phyloP scores from a whole-genome alignment of 192 early-diverging fungal genomes.

The Endogone sp. region DNA sequence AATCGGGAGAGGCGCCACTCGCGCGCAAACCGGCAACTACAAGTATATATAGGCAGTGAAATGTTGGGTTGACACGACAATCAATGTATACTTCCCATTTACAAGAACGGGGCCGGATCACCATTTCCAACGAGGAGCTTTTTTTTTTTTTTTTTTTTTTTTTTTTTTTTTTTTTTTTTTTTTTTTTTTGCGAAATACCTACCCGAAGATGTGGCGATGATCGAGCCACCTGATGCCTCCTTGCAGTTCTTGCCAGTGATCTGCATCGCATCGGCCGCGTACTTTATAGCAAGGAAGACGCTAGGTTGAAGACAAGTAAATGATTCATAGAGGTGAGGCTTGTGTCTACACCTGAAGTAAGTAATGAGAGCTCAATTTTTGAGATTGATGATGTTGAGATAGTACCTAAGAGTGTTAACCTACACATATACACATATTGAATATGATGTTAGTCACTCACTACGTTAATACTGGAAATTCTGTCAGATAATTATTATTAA shows the following conservation, averaged over 20 bases:
- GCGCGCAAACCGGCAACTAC: conserved; percentile 42
- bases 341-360: conserved; percentile 21
- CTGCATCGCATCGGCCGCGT: conserved; percentile 39
- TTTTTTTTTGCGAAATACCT: not conserved
- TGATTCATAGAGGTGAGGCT: not conserved
- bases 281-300: conserved; percentile 43
- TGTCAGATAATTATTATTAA: too few relatives aligned
- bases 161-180: not conserved
- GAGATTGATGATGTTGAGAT: too few relatives aligned
- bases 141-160: too few relatives aligned
- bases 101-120: not conserved
- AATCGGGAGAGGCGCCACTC: conserved; percentile 43
- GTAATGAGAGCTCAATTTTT: too few relatives aligned
- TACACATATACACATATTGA: too few relatives aligned
- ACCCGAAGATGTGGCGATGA: conserved; percentile 49
- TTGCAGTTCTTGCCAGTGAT: conserved; percentile 37
- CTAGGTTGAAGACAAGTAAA: conserved; percentile 14
- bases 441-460: too few relatives aligned
- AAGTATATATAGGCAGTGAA: not conserved
- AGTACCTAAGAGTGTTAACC: too few relatives aligned
- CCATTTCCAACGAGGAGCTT: conserved; percentile 10
- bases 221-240: conserved; percentile 35
- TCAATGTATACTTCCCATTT: not conserved
- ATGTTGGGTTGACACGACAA: not conserved
- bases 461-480: too few relatives aligned